A percentile compares a stretch with the other conserved stretches of the same genome.
Conservation (phyloP, 441 rosid species). For the Breynia disticha region DNA sequence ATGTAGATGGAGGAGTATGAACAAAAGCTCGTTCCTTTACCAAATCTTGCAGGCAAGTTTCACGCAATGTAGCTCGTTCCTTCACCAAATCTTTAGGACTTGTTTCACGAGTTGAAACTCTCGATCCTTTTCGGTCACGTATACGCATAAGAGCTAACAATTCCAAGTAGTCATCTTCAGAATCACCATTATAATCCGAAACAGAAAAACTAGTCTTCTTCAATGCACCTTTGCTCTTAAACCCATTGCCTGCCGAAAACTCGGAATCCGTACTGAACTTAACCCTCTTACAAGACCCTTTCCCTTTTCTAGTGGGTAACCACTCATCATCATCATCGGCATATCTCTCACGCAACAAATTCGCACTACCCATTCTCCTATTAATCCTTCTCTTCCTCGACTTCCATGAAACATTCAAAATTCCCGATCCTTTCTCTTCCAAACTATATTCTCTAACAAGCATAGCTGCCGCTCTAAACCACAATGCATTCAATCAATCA, state of each 20-base stretch:
- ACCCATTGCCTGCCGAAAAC: slow-evolving; percentile 3
- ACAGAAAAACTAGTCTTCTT: slow-evolving; percentile 9
- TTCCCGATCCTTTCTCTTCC: too few species aligned
- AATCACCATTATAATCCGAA: slow-evolving; percentile 11
- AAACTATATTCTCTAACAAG: slow-evolving; percentile 8
- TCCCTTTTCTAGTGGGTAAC: slow-evolving; percentile 1
- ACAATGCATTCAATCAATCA: too few species aligned
- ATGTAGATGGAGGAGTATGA: too few species aligned
- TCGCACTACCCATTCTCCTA: neutral
- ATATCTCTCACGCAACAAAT: neutral
- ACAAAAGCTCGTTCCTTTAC: too few species aligned
- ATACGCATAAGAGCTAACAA: slow-evolving; percentile 16
- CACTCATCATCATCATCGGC: slow-evolving; percentile 3
- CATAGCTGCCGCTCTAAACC: slow-evolving; percentile 30
- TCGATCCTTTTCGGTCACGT: slow-evolving; percentile 16
- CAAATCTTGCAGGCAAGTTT: too few species aligned
- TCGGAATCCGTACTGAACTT: slow-evolving; percentile 11
- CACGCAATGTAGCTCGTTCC: slow-evolving; percentile 5
- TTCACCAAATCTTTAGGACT: slow-evolving; percentile 7
- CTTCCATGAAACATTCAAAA: slow-evolving; percentile 5
- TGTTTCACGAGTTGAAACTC: slow-evolving; percentile 6
- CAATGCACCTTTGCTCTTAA: slow-evolving; percentile 13
- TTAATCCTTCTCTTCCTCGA: slow-evolving; percentile 14
- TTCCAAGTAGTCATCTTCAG: slow-evolving; percentile 15
- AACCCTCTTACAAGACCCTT: slow-evolving; percentile 14